Evolutionary conservation across 2,329 filamentous ascomycete species (phyloP).

Genomic region (Phyllosticta citrichinensis): DNA sequence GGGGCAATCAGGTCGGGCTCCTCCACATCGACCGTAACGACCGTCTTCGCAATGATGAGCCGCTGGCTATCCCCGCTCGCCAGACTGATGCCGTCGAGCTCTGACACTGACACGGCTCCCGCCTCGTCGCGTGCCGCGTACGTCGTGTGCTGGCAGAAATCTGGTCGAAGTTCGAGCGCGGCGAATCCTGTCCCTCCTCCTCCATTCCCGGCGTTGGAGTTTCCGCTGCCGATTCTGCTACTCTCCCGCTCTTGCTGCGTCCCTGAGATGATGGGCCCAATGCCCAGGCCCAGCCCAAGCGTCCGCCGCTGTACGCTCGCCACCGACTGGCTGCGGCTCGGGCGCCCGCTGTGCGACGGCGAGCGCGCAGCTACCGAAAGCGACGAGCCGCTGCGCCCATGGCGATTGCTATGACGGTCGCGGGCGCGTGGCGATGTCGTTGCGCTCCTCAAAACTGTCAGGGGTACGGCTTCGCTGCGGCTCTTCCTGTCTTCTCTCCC

Average conservation of each 20-base stretch:
- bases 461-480: not conserved
- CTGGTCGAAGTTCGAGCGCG: constrained; percentile 16
- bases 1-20: not conserved
- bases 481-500: not conserved
- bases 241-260: not conserved
- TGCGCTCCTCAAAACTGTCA: not conserved
- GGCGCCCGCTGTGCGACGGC: not conserved
- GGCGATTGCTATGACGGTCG: not conserved
- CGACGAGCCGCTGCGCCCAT: not conserved
- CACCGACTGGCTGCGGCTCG: not conserved
- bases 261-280: not conserved
- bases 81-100: constrained; percentile 14
- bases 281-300: not conserved
- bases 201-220: not conserved
- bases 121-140: constrained; percentile 12
- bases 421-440: not conserved
- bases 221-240: not conserved
- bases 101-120: constrained; percentile 8
- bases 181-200: not conserved
- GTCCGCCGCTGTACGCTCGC: not conserved
- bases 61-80: constrained; percentile 13
- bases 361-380: not conserved
- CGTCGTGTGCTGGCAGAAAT: constrained; percentile 14
- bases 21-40: constrained; percentile 19
- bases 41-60: constrained; percentile 23